Evolutionary conservation across 2,329 filamentous ascomycete species (phyloP).

Genomic region (Botrytis squamosa): DNA sequence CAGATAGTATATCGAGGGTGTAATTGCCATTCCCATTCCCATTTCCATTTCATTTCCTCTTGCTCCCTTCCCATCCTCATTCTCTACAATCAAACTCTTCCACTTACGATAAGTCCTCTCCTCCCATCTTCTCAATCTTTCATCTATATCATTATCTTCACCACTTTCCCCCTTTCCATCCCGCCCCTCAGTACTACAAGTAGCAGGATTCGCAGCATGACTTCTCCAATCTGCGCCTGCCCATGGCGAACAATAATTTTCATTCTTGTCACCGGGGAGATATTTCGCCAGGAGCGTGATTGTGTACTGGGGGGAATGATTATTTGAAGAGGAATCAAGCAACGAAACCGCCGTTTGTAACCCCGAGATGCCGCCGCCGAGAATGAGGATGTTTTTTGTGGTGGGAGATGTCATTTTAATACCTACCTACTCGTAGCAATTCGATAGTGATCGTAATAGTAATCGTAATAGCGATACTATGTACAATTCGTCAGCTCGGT

Average conservation of each 20-base stretch:
- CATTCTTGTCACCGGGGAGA: background rate
- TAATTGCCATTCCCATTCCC: background rate
- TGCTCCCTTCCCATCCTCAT: background rate
- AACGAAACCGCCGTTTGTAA: slow-evolving; percentile 41
- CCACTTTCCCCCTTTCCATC: no score
- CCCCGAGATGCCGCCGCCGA: slow-evolving; percentile 47
- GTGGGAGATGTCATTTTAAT: background rate
- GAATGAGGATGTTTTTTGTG: slow-evolving; percentile 27
- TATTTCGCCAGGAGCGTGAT: background rate
- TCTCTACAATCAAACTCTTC: background rate
- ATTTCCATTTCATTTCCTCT: background rate
- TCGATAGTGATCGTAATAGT: no score
- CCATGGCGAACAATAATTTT: background rate
- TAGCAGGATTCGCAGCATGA: background rate
- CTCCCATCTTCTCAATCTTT: background rate
- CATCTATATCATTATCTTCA: background rate
- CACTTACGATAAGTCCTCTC: background rate
- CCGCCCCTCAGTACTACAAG: no score
- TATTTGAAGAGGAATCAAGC: background rate
- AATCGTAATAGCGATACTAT: no score
- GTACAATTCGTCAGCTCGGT: no score
- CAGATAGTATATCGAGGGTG: background rate
- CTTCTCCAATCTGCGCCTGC: slow-evolving; percentile 1
- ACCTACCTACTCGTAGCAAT: no score
- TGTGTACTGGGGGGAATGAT: background rate